Conservation (phyloP, 768 basidiomycete genomes). For the Lanmaoa pseudosensibilis region DNA sequence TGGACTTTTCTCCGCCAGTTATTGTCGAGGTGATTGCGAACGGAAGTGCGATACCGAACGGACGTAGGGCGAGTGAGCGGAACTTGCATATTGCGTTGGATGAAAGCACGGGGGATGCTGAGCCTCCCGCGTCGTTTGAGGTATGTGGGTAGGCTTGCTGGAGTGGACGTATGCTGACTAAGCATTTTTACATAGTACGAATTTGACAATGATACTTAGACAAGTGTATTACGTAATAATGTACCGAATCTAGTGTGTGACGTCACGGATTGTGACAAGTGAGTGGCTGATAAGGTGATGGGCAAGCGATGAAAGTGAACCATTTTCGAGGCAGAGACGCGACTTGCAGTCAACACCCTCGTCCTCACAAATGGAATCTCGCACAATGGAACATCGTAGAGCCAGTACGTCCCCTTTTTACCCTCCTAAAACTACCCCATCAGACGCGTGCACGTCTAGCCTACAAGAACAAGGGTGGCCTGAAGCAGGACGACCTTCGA, state of each 20-base stretch:
- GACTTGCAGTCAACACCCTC: conserved; percentile 8
- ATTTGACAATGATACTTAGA: conserved; percentile 61
- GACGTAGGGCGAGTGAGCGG: conserved; percentile 20
- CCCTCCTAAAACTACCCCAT: conserved; percentile 13
- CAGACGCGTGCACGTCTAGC: conserved; percentile 52
- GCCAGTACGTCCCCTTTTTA: conserved; percentile 49
- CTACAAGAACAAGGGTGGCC: conserved; percentile 88
- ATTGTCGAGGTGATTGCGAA: conserved; percentile 17
- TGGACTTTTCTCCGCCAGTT: conserved; percentile 55
- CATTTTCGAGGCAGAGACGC: conserved; percentile 18
- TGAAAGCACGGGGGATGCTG: conserved; percentile 69
- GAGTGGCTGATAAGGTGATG: conserved; percentile 28
- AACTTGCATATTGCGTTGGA: conserved; percentile 65
- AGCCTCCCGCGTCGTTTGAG: conserved; percentile 81
- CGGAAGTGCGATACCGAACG: conserved; percentile 32
- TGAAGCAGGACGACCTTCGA: conserved; percentile 91
- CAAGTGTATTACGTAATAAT: too few species aligned
- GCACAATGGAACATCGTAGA: conserved; percentile 73
- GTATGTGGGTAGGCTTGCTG: conserved; percentile 43
- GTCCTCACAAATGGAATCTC: conserved; percentile 49
- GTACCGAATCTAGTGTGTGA: conserved; percentile 6
- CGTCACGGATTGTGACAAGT: conserved; percentile 23
- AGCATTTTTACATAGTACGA: conserved; percentile 54
- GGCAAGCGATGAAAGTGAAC: not conserved
- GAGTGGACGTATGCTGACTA: conserved; percentile 20